Base-by-base conservation (phyloP, 179 eudicot species). In the Carnegiea gigantea region DNA sequence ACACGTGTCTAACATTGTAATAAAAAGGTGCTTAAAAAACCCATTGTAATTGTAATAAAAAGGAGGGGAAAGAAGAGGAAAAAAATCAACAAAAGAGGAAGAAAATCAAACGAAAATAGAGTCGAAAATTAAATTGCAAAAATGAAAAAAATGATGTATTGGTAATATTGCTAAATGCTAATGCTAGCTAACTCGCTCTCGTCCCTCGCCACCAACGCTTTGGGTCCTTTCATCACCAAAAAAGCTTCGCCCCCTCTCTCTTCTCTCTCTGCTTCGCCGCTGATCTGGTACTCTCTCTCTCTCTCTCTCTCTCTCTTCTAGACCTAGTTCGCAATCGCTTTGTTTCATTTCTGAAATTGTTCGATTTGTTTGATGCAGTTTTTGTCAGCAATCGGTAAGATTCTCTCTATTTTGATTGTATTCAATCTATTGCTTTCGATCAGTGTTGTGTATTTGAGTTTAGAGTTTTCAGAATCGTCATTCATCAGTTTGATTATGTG, bases 361-460 rank as follows among this genome's bases (percentile, higher is more conserved):
- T 70, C 78, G 80, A 78, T 82, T 78, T 65, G 38, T 74, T 79
- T 78, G 76, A 73, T 81, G 59, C 33, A 60, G 20, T 75, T 73
- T 81, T 49, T 65, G 12, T 74, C 67, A 44, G 57, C 30, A 68
- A 68, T 82, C 46, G 70, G 10, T 53, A 11, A 23, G 60, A 68
- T 76, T 81, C 76, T 21, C 17, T 21, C 30, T 82, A 43, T 20
- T 36, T 57, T 26, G 38, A 2, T 75, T 21, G 13, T 20, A 5
- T 30, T 65, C 23, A 33, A 75, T 81, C 48, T 49, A 30, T 6
- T n/a, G 68, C 33, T 36, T 44, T 30, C 26, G 60, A 36, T 76
- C 24, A 51, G 14, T 76, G 14, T 17, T 74, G 21, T 49, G 9
- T 74, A 0, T 76, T 33, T 40, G 71, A 75, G 62, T 81, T 68